Conservation (phyloP, 177 flowering plant species). For the Telopea speciosissima region DNA sequence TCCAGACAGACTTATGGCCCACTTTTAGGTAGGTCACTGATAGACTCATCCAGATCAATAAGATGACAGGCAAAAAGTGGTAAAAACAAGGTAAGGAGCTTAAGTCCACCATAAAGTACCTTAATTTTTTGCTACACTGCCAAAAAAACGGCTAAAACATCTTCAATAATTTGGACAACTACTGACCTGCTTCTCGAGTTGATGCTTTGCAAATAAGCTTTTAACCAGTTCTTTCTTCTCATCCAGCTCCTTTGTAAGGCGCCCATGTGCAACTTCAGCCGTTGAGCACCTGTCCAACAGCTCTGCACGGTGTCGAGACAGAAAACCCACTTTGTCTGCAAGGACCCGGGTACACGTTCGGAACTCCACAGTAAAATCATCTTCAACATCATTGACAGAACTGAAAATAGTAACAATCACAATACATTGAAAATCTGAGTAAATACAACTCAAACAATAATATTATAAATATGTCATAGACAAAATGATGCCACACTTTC, state of each 20-base stretch:
- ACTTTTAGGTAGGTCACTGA: no score
- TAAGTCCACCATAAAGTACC: background rate
- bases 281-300: conserved; percentile 59
- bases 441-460: background rate
- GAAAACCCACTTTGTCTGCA: conserved; percentile 75
- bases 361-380: conserved; percentile 68
- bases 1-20: no score
- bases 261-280: conserved; percentile 60
- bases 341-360: conserved; percentile 66
- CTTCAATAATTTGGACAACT: background rate
- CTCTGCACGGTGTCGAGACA: conserved; percentile 71
- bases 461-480: background rate
- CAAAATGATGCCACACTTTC: no score
- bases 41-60: no score
- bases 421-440: background rate
- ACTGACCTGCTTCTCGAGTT: conserved; percentile 87
- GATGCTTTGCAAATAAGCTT: conserved; percentile 71
- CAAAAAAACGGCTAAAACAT: background rate
- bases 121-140: background rate
- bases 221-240: conserved; percentile 82
- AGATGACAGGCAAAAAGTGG: no score
- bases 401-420: conserved; percentile 32
- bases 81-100: background rate
- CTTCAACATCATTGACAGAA: conserved; percentile 61
- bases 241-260: conserved; percentile 71